Base-by-base conservation (phyloP, 371 early-diverging fungal genomes). In the Mortierella sp. region DNA sequence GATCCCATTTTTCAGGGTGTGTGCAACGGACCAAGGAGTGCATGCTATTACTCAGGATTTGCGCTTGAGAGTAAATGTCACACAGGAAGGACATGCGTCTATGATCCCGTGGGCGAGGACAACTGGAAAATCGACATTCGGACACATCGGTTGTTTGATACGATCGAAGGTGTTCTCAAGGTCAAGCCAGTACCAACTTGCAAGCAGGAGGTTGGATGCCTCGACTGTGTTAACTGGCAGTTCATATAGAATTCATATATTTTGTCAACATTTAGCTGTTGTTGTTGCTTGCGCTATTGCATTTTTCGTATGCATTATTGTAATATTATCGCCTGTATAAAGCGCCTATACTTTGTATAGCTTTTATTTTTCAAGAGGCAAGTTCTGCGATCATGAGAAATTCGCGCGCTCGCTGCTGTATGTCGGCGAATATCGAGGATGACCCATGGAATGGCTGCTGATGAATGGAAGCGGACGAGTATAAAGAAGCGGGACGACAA, bases 1-100 rank as follows among this genome's bases (percentile, higher is more conserved):
- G 99, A 99, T 81, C 98, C 99, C 5, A 89, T 99, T 23, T 98
- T 88, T 81, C 83, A 93, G 63, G 99, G 99, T 27, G 86, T 85
- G 26, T 99, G 98, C 70, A 89, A 85, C 21, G 89, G 97, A 1
- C 87, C 89, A 3, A 61, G 82, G 4, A 91, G 91, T 44, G 80
- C 85, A 46, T 99, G 99, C 70, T 97, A 94, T 81, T 89, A 89
- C 61, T 92, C 86, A 14, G 97, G 95, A 1, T 99, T 94, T 80
- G 97, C 97, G 17, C 81, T 98, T 71, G 97, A 97, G 70, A 84
- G 78, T 21, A 84, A 86, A 64, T 89, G 90, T 55, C 89, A 89
- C 55, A 69, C 83, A 21, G 91, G 85, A 26, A 56, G 86, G 59
- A 80, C 83, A 19, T 89, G 92, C 64, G 71, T 86, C 2, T 93